Evolutionary conservation across 163 green algal genomes (phyloP).

Genomic region (Picocystis sp.): DNA sequence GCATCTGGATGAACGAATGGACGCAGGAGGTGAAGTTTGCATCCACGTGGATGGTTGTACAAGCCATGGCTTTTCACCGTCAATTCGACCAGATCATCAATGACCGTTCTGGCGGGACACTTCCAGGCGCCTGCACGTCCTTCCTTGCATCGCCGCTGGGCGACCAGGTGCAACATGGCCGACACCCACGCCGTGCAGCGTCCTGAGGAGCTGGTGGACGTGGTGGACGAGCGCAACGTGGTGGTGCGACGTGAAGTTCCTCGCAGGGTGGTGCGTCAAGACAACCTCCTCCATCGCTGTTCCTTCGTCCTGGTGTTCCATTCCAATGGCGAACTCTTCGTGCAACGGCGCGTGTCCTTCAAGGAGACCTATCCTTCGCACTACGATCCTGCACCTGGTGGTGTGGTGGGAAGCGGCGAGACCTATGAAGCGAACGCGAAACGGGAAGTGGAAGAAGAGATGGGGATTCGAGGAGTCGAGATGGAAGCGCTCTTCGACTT

Average conservation of each 20-base stretch:
- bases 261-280: not conserved
- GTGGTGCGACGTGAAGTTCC: not conserved
- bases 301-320: constrained; percentile 2
- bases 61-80: too few relatives aligned
- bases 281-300: constrained; percentile 7
- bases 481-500: constrained; percentile 2
- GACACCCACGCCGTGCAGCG: constrained; percentile 5
- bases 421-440: constrained; percentile 5
- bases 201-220: not conserved
- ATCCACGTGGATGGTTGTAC: too few relatives aligned
- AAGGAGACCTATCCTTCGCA: constrained; percentile 7
- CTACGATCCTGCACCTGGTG: constrained; percentile 5
- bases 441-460: constrained; percentile 6
- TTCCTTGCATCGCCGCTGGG: too few relatives aligned
- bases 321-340: constrained; percentile 1
- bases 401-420: constrained; percentile 1
- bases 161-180: too few relatives aligned
- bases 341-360: constrained; percentile 6
- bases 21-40: too few relatives aligned
- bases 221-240: constrained; percentile 7
- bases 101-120: too few relatives aligned
- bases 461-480: not conserved
- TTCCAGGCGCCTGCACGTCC: too few relatives aligned
- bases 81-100: too few relatives aligned
- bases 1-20: too few relatives aligned